Conservation (phyloP, 169 alveolate species). For the Condylostoma magnum region DNA sequence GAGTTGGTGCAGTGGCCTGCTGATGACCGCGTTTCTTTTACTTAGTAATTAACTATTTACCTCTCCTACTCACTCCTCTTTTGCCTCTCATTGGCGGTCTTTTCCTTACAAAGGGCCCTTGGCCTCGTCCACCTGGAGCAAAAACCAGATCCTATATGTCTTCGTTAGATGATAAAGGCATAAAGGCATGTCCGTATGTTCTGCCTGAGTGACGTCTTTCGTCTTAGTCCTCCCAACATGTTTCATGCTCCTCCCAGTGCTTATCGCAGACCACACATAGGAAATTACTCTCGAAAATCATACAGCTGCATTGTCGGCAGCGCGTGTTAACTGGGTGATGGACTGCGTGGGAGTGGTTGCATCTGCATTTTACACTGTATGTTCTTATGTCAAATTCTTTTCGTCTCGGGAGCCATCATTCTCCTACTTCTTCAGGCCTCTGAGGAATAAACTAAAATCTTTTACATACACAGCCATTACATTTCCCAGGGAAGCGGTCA, state of each 20-base stretch:
- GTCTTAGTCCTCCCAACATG: conserved; percentile 62
- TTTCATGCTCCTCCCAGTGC: conserved; percentile 78
- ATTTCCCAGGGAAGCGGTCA: conserved; percentile 44
- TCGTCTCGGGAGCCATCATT: conserved; percentile 81
- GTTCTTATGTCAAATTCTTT: conserved; percentile 73
- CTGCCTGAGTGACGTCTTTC: conserved; percentile 66
- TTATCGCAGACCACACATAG: conserved; percentile 74
- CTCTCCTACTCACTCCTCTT: no score
- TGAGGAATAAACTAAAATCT: conserved; percentile 67
- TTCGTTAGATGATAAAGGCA: conserved; percentile 66
- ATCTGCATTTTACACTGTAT: conserved; percentile 79
- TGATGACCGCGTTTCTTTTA: no score
- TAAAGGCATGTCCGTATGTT: conserved; percentile 58
- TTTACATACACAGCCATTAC: conserved; percentile 69
- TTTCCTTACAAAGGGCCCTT: background rate
- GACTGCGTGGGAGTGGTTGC: conserved; percentile 83
- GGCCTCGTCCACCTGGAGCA: conserved; percentile 3
- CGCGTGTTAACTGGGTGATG: conserved; percentile 62
- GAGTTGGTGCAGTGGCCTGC: conserved; percentile 58
- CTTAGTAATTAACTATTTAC: no score
- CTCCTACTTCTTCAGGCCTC: conserved; percentile 81
- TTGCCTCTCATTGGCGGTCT: background rate
- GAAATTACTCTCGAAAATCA: conserved; percentile 58
- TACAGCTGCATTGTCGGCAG: conserved; percentile 72
- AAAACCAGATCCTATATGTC: conserved; percentile 53